Evolutionary conservation across 2,329 filamentous ascomycete genomes (phyloP).

Genomic region (Ophiostoma quercus): DNA sequence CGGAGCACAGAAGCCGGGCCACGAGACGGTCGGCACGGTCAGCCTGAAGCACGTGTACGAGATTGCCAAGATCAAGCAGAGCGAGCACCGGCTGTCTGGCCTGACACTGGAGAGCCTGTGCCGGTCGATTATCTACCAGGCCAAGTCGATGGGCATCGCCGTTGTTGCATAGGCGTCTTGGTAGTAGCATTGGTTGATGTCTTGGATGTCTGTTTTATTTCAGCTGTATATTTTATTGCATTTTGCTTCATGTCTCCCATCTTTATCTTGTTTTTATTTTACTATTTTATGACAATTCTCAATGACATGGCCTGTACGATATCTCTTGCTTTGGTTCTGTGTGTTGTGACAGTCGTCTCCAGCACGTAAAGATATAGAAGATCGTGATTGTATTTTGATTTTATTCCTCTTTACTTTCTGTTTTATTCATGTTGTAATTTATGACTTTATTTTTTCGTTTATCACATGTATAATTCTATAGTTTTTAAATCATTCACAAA

Average conservation of each 20-base stretch:
- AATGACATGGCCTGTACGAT: neutral
- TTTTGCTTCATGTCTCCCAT: neutral
- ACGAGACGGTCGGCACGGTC: slow-evolving; percentile 75
- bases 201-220: neutral
- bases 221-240: slow-evolving; percentile 4
- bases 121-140: slow-evolving; percentile 67
- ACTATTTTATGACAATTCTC: neutral
- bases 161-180: slow-evolving; percentile 52
- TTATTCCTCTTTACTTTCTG: too few species aligned
- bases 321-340: neutral
- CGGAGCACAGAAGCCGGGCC: slow-evolving; percentile 68
- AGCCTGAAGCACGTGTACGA: slow-evolving; percentile 95
- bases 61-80: slow-evolving; percentile 93
- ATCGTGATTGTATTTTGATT: too few species aligned
- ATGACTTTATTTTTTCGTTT: too few species aligned
- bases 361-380: too few species aligned
- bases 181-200: neutral
- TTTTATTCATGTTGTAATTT: too few species aligned
- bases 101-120: slow-evolving; percentile 65
- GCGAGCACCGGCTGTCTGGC: slow-evolving; percentile 67
- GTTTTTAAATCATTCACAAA: too few species aligned
- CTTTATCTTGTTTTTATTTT: neutral
- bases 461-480: too few species aligned
- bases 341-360: neutral
- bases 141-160: slow-evolving; percentile 68